phyloP scores from a whole-genome alignment of 2,329 filamentous ascomycete species.

The Fusarium acutatum region DNA sequence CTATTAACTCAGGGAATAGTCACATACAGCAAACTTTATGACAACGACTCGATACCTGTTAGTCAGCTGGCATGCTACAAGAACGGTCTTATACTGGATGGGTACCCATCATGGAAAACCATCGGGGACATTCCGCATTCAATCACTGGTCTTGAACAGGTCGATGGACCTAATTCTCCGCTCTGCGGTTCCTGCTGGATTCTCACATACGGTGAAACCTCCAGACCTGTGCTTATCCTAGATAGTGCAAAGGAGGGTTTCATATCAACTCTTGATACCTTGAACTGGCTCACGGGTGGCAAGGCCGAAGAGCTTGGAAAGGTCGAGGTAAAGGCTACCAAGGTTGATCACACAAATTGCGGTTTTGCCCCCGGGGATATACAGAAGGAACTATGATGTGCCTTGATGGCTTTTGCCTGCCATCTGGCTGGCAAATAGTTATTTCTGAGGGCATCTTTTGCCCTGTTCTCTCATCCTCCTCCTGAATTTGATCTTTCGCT shows the following conservation, averaged over 20 bases:
- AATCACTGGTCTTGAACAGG: neutral
- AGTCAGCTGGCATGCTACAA: neutral
- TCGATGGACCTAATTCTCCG: neutral
- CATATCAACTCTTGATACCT: neutral
- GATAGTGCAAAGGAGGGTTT: neutral
- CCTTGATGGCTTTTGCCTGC: neutral
- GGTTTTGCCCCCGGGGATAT: neutral
- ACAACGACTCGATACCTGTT: neutral
- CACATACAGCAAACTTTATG: neutral
- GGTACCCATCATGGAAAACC: neutral
- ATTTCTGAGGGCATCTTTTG: accelerated
- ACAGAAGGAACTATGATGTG: neutral
- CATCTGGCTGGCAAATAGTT: neutral
- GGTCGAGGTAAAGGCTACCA: neutral
- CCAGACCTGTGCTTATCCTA: neutral
- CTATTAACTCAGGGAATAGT: neutral
- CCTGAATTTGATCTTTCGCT: neutral
- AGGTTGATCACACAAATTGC: neutral
- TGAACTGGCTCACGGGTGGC: neutral
- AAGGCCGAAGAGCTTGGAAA: neutral
- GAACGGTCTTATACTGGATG: neutral
- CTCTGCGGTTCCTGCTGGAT: neutral
- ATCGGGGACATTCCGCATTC: neutral
- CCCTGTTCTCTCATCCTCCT: neutral
- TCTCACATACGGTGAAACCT: neutral